Conservation (phyloP, 345 rosid species). For the Euphorbia lathyris region DNA sequence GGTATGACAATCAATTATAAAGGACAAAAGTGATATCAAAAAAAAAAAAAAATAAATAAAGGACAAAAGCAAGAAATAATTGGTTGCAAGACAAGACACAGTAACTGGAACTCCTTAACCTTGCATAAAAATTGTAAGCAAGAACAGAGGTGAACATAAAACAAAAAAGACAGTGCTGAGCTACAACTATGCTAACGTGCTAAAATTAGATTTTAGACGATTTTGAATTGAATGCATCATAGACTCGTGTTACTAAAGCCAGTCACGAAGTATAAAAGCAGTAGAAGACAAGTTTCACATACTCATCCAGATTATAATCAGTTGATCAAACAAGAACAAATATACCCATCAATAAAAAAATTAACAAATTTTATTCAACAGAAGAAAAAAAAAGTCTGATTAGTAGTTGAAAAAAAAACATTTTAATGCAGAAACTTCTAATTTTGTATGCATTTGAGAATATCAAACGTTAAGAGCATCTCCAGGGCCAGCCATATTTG, state of each 20-base stretch:
- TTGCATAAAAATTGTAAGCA: background rate
- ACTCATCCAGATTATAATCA: background rate
- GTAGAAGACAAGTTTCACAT: background rate
- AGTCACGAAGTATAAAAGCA: background rate
- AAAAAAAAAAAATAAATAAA: background rate
- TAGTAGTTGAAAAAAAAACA: too few relatives aligned
- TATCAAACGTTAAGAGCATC: too few relatives aligned
- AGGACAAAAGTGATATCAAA: background rate
- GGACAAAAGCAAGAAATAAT: too few relatives aligned
- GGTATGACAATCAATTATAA: background rate
- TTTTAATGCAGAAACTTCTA: too few relatives aligned
- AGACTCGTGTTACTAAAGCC: background rate
- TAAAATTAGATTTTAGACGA: background rate
- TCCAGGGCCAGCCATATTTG: too few relatives aligned
- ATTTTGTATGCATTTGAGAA: too few relatives aligned
- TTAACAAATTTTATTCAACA: background rate
- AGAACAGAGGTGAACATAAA: background rate
- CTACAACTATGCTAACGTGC: background rate
- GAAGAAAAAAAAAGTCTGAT: too few relatives aligned
- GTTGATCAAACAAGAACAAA: too few relatives aligned
- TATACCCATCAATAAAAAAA: too few relatives aligned
- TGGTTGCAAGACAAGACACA: background rate
- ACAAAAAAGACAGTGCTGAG: background rate
- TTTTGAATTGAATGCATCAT: background rate
- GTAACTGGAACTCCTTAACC: background rate